phyloP scores from a whole-genome alignment of 345 rosid species.

The Lagerstroemia speciosa region DNA sequence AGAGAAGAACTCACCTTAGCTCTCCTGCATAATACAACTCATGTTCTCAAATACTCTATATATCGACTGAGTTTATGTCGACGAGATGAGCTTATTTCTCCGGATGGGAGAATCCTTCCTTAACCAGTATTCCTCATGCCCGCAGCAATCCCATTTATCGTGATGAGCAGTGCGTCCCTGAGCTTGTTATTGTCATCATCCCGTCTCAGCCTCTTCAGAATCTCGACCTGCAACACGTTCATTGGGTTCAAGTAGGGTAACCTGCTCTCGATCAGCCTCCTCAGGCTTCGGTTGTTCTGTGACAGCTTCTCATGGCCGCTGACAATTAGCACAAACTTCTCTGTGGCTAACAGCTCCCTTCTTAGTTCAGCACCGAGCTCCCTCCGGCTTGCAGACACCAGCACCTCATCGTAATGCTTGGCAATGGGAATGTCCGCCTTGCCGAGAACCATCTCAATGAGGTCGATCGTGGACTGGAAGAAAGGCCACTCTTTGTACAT shows the following conservation, averaged over 20 bases:
- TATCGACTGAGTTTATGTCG: neutral
- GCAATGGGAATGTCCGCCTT: slow-evolving; percentile 82
- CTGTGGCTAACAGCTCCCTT: slow-evolving; percentile 54
- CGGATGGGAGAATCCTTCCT: neutral
- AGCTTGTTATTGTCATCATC: slow-evolving; percentile 76
- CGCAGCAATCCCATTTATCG: slow-evolving; percentile 91
- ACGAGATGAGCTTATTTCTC: neutral
- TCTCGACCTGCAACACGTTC: slow-evolving; percentile 85
- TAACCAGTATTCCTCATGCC: slow-evolving; percentile 87
- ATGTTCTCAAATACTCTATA: too few relatives aligned
- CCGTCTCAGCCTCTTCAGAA: slow-evolving; percentile 74
- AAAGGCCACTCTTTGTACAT: slow-evolving; percentile 97
- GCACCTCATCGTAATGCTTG: slow-evolving; percentile 85
- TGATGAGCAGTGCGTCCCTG: slow-evolving; percentile 85
- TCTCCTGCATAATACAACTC: neutral
- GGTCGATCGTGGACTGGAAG: slow-evolving; percentile 86
- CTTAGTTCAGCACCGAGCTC: slow-evolving; percentile 67
- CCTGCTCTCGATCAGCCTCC: slow-evolving; percentile 88
- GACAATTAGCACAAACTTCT: slow-evolving; percentile 60
- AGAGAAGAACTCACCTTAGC: too few relatives aligned
- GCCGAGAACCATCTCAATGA: slow-evolving; percentile 89
- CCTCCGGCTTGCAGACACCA: slow-evolving; percentile 58
- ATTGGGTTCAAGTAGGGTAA: slow-evolving; percentile 85
- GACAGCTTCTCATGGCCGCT: slow-evolving; percentile 70
- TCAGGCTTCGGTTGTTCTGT: slow-evolving; percentile 67